Evolutionary conservation across 208 protist genomes (phyloP).

Genomic region (Herpetomonas tarakana): DNA sequence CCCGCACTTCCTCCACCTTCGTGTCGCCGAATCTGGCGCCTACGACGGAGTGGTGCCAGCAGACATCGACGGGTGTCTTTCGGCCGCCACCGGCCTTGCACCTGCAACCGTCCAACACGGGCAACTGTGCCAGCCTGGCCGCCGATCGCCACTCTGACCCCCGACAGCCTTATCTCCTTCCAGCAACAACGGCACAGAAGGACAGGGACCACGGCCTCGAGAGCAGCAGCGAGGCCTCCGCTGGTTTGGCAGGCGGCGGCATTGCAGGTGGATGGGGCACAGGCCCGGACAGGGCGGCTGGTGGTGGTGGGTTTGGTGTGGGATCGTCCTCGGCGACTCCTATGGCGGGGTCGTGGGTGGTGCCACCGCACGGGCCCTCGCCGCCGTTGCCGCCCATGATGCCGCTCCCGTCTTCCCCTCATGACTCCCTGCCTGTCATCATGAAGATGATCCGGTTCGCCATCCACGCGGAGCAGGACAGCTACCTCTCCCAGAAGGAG

Average conservation of each 20-base stretch:
- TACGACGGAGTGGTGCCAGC: slow-evolving; percentile 54
- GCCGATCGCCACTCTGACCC: neutral
- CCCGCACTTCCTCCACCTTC: slow-evolving; percentile 34
- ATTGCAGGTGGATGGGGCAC: neutral
- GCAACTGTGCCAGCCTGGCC: neutral
- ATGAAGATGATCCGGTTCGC: slow-evolving; percentile 53
- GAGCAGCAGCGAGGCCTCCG: neutral
- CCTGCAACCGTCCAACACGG: neutral
- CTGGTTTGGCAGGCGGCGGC: neutral
- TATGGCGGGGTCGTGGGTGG: neutral
- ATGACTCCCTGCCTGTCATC: slow-evolving; percentile 28
- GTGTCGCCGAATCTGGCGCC: slow-evolving; percentile 62
- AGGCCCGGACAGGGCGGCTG: neutral
- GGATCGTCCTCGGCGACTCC: neutral
- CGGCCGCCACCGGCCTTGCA: slow-evolving; percentile 42
- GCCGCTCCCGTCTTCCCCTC: neutral
- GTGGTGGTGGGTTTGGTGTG: no score
- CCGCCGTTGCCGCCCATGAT: neutral
- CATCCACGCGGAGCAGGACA: slow-evolving; percentile 52
- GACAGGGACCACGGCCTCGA: neutral
- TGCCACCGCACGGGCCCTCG: no score
- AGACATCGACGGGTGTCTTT: slow-evolving; percentile 66
- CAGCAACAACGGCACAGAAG: neutral
- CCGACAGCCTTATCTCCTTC: neutral
- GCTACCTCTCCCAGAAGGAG: slow-evolving; percentile 52